phyloP scores from a whole-genome alignment of 768 basidiomycete genomes.

The Chalciporus pseudorubinellus region DNA sequence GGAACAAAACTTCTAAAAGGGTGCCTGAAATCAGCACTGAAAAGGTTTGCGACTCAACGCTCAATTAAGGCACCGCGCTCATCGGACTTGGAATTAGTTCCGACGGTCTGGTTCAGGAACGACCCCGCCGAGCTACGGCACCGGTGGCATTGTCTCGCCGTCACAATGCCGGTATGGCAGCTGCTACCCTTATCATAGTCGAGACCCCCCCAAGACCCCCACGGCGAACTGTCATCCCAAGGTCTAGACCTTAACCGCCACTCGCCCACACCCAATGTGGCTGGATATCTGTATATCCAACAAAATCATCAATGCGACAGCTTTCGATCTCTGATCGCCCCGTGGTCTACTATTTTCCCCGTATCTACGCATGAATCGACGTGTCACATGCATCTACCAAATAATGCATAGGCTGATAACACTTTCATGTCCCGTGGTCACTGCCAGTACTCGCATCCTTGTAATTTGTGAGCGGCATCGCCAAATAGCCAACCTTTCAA shows the following conservation, averaged over 20 bases:
- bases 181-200: conserved; percentile 15
- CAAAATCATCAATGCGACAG: too few relatives aligned
- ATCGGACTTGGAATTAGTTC: conserved; percentile 31
- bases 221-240: conserved; percentile 3
- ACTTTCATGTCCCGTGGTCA: not conserved
- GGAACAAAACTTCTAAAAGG: conserved; percentile 33
- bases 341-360: not conserved
- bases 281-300: too few relatives aligned
- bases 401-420: not conserved
- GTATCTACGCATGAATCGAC: not conserved
- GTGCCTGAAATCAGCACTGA: conserved; percentile 36
- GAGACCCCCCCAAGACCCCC: conserved; percentile 27
- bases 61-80: conserved; percentile 36
- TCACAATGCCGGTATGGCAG: conserved; percentile 16
- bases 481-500: too few relatives aligned
- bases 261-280: not conserved
- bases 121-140: conserved; percentile 36
- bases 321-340: not conserved
- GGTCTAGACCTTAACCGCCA: conserved; percentile 8
- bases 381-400: not conserved
- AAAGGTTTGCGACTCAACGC: conserved; percentile 26
- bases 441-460: not conserved
- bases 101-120: conserved; percentile 32
- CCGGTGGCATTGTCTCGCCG: conserved; percentile 28
- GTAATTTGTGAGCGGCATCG: not conserved